Base-by-base conservation (phyloP, 768 basidiomycete genomes). In the Termitomyces eurrhizus region DNA sequence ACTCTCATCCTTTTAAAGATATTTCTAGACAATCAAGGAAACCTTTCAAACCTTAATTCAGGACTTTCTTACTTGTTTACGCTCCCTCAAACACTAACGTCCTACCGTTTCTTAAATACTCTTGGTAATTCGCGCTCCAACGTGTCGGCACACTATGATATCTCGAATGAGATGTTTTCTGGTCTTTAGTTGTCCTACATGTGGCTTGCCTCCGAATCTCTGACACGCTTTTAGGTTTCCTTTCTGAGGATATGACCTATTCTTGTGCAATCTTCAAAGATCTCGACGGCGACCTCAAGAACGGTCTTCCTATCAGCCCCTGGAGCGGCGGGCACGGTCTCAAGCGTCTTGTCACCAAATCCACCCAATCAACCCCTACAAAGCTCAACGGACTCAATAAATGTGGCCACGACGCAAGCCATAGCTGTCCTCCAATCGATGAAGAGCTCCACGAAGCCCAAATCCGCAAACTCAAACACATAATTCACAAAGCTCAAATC, bases 121-220 rank as follows among this genome's bases (percentile, higher is more conserved):
- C 78, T 90, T 46, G 75, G 80, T 52, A 88, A 87, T 67, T 82
- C 85, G 9, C 76, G 83, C 7, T 82, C 80, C 16, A 90, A 90
- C 67, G 88, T 90, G 62, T 84, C 84, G 39, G 87, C 88, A 4
- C 89, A 90, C 70, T 90, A 92, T 69, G 90, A 92, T 68, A 86
- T 90, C 53, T 87, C 86, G 5, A 91, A 92, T 68, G 81, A 79
- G 8, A 89, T 90, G 88, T 90, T 90, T 67, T 76, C 78, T 59
- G 84, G 84, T 83, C 52, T 18, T 69, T 90, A 70, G 68, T 90
- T 7, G 74, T 73, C 85, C 87, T 42, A 6, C 32, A 6, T 32
- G n/a, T 8, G 9, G 12, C 11, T n/a, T n/a, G 16, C 18, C 29
- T 42, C 18, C 3, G 16, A 41, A 9, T 11, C 3, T 32, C 42